phyloP scores from a whole-genome alignment of 192 early-diverging fungal genomes.

The Gigaspora rosea region DNA sequence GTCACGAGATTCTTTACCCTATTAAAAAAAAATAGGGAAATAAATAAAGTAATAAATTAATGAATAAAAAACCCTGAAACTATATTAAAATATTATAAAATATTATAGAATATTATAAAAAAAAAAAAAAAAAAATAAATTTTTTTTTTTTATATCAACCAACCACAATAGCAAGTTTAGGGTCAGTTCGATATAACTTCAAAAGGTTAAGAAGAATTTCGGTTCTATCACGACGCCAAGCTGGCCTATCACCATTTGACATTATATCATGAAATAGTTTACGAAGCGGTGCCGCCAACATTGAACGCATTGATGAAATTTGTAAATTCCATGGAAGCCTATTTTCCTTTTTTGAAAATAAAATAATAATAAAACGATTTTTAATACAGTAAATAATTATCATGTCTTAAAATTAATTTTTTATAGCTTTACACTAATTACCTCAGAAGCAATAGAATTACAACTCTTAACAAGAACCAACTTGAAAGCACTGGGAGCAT shows the following conservation, averaged over 20 bases:
- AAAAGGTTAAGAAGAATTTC: constrained; percentile 81
- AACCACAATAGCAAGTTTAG: constrained; percentile 72
- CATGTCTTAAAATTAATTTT: too few relatives aligned
- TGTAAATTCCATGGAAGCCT: constrained; percentile 74
- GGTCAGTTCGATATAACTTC: constrained; percentile 73
- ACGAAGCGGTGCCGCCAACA: constrained; percentile 62
- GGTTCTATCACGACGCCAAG: constrained; percentile 37
- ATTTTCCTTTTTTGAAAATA: constrained; percentile 35
- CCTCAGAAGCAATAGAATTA: constrained; percentile 67
- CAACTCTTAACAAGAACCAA: constrained; percentile 80
- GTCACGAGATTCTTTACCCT: too few relatives aligned
- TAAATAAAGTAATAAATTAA: constrained; percentile 54
- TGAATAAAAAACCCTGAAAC: background rate
- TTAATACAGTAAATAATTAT: too few relatives aligned
- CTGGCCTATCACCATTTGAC: background rate
- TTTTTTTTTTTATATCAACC: constrained; percentile 29
- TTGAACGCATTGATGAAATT: constrained; percentile 53
- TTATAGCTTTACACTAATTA: background rate
- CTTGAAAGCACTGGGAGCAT: constrained; percentile 74
- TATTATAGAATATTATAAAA: too few relatives aligned
- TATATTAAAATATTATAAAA: background rate
- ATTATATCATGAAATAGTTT: constrained; percentile 60
- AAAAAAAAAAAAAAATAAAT: too few relatives aligned
- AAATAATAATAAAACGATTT: background rate
- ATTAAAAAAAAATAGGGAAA: constrained; percentile 27